phyloP scores from a whole-genome alignment of 306 rosid species.

The Urtica urens region DNA sequence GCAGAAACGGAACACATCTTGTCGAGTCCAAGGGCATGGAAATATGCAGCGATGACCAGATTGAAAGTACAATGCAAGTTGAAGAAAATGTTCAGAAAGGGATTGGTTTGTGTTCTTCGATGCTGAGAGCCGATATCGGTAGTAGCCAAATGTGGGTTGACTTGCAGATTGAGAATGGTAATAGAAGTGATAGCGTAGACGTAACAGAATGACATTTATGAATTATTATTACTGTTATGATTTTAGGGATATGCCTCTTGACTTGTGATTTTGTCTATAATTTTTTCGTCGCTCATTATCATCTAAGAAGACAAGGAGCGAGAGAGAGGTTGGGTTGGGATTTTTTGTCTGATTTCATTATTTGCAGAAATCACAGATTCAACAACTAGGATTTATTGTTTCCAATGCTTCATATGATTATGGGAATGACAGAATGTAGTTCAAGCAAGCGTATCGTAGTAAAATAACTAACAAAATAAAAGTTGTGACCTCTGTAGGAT shows the following conservation, averaged over 20 bases:
- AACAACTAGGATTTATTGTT: conserved; percentile 17
- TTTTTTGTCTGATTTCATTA: conserved; percentile 52
- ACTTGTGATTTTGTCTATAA: conserved; percentile 21
- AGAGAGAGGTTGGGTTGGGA: conserved; percentile 51
- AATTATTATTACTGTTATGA: not conserved
- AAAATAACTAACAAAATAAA: too few species aligned
- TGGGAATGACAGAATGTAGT: conserved; percentile 20
- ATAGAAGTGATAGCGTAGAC: conserved; percentile 28
- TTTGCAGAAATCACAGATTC: conserved; percentile 59
- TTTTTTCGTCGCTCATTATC: conserved; percentile 64
- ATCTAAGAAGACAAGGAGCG: conserved; percentile 12
- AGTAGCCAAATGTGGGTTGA: conserved; percentile 17
- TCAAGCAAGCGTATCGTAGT: conserved; percentile 6
- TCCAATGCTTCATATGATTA: conserved; percentile 22
- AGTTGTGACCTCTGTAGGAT: too few species aligned
- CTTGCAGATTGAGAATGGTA: conserved; percentile 30
- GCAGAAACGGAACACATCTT: too few species aligned
- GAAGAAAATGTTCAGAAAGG: conserved; percentile 18
- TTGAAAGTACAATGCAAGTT: conserved; percentile 15
- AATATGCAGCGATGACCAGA: conserved; percentile 32
- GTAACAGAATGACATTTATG: conserved; percentile 23
- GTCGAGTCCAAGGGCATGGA: conserved; percentile 13
- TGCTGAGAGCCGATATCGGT: conserved; percentile 19
- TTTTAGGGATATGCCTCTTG: conserved; percentile 20
- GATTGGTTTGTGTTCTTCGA: conserved; percentile 16